Percentiles rank a stretch among this genome's conserved stretches.
Evolutionary conservation across 352 stramenopile species (phyloP).

Genomic region (Phytopythium ostracodes): DNA sequence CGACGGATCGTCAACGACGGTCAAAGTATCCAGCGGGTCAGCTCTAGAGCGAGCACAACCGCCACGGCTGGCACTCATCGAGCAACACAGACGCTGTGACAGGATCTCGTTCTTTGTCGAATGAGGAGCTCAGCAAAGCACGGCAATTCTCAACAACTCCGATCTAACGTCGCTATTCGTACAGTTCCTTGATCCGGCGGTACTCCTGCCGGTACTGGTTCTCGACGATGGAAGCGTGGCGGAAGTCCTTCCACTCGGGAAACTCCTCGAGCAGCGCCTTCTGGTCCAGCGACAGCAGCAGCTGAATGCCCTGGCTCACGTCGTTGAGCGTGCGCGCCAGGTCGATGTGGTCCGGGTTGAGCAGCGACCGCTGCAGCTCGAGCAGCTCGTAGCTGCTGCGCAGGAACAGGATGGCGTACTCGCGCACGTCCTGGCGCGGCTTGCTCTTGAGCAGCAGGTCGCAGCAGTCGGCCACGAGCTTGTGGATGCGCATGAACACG

Average conservation of each 20-base stretch:
- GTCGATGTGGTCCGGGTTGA: slow-evolving; percentile 90
- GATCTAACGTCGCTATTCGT: slow-evolving; percentile 62
- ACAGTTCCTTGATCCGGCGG: slow-evolving; percentile 88
- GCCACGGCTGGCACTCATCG: neutral
- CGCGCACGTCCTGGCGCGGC: slow-evolving; percentile 58
- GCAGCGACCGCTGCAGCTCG: slow-evolving; percentile 77
- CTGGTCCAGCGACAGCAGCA: slow-evolving; percentile 85
- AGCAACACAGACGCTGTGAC: neutral
- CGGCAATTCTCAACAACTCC: neutral
- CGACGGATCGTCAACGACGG: neutral
- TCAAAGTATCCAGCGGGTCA: neutral
- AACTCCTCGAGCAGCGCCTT: slow-evolving; percentile 85
- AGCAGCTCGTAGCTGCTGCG: slow-evolving; percentile 85
- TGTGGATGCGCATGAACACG: slow-evolving; percentile 89
- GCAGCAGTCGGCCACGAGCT: slow-evolving; percentile 89
- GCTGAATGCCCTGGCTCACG: slow-evolving; percentile 88
- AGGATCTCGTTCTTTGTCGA: neutral
- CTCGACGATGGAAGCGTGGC: slow-evolving; percentile 87
- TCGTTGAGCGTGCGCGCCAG: slow-evolving; percentile 90
- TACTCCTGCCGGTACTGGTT: slow-evolving; percentile 88
- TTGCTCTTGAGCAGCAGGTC: slow-evolving; percentile 73
- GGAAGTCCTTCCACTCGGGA: slow-evolving; percentile 82
- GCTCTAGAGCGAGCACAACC: slow-evolving; percentile 1
- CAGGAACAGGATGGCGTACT: slow-evolving; percentile 87
- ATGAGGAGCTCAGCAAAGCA: neutral